A percentile compares a stretch with the other conserved stretches of the same genome.
phyloP scores from a whole-genome alignment of 495 filamentous ascomycete species.

The Monascus purpureus region DNA sequence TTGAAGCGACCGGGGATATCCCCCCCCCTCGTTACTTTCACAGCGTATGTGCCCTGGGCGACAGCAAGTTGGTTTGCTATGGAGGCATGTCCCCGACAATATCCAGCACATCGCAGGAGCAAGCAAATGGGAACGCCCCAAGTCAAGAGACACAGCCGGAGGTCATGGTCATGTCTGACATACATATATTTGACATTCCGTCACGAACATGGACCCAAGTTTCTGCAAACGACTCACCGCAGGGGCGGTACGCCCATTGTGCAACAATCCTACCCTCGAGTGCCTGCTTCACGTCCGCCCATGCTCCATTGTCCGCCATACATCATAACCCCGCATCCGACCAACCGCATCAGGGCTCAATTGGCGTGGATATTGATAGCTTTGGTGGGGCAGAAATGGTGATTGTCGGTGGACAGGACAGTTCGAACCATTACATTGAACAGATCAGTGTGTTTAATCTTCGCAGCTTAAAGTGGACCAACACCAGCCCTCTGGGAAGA shows the following conservation, averaged over 20 bases:
- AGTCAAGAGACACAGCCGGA: conserved; percentile 64
- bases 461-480: conserved; percentile 90
- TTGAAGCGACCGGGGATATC: conserved; percentile 72
- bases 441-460: conserved; percentile 97
- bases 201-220: conserved; percentile 77
- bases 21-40: conserved; percentile 93
- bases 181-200: conserved; percentile 88
- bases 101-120: conserved; percentile 29
- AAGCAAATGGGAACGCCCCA: conserved; percentile 19
- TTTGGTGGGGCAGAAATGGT: conserved; percentile 93
- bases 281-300: conserved; percentile 69
- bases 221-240: conserved; percentile 64
- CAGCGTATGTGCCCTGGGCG: conserved; percentile 81
- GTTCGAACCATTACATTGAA: conserved; percentile 96
- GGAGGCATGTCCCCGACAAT: conserved; percentile 85
- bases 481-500: conserved; percentile 66
- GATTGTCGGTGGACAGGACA: conserved; percentile 90
- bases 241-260: conserved; percentile 94
- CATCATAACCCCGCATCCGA: conserved; percentile 72
- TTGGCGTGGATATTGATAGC: conserved; percentile 80
- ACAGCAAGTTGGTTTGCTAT: conserved; percentile 93
- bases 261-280: conserved; percentile 84
- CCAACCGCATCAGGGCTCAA: conserved; percentile 68
- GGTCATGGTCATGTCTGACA: conserved; percentile 94
- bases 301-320: conserved; percentile 69